Conservation (phyloP, 1,284 basidiomycete species). For the Pseudozyma hubeiensis region DNA sequence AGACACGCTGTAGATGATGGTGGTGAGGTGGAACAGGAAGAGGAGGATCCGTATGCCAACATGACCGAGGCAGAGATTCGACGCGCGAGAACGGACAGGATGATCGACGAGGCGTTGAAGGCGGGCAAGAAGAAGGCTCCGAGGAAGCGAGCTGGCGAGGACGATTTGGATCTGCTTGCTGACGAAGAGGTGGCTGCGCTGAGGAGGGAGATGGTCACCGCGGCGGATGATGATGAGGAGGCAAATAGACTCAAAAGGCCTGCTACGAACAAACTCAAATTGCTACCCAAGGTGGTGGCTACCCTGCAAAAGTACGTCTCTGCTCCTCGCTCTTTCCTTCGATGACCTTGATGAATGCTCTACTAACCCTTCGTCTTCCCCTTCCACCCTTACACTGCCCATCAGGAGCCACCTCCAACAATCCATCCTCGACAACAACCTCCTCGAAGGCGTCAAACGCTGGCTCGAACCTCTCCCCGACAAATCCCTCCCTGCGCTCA, state of each 20-base stretch:
- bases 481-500: conserved; percentile 89
- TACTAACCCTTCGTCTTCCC: not conserved
- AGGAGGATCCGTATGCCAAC: conserved; percentile 38
- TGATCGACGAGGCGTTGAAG: conserved; percentile 50
- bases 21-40: conserved; percentile 16
- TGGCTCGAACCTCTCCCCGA: conserved; percentile 97
- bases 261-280: conserved; percentile 84
- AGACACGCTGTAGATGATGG: conserved; percentile 5
- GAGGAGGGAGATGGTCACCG: conserved; percentile 84
- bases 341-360: not conserved
- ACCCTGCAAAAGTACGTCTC: conserved; percentile 88
- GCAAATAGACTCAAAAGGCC: conserved; percentile 86
- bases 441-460: conserved; percentile 86
- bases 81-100: conserved; percentile 32
- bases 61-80: conserved; percentile 52
- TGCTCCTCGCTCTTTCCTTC: conserved; percentile 1
- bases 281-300: conserved; percentile 90
- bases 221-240: conserved; percentile 85
- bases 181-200: conserved; percentile 90
- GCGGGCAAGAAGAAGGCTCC: conserved; percentile 53
- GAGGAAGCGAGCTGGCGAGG: conserved; percentile 51
- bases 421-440: conserved; percentile 93
- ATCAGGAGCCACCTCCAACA: conserved; percentile 83
- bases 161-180: conserved; percentile 81
- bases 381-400: not conserved